Percentiles rank a stretch among this genome's conserved stretches.
These are phyloP conservation scores for Neurospora tetrasperma DNA, from an alignment of 495 filamentous ascomycete genomes.

Conservation along the genomic window DNA sequence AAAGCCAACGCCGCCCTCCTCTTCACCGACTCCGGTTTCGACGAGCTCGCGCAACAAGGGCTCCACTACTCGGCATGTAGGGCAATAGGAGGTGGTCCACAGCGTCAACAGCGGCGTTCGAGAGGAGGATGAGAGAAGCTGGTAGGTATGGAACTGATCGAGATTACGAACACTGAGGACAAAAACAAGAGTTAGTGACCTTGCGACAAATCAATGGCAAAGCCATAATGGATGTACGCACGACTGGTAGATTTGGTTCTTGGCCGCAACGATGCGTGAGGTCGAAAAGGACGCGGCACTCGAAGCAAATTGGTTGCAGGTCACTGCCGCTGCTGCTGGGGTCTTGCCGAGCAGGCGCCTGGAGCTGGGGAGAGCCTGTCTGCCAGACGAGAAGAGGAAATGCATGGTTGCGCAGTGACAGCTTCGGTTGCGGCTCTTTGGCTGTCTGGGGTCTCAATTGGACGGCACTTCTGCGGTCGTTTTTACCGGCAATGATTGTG, in stretches of 20 bases:
- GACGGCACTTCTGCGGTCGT: neutral
- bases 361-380: neutral
- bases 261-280: slow-evolving; percentile 15
- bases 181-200: neutral
- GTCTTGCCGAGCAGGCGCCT: slow-evolving; percentile 1
- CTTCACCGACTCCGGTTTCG: slow-evolving; percentile 47
- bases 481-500: neutral
- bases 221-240: slow-evolving; percentile 18
- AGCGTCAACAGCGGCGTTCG: slow-evolving; percentile 54
- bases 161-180: slow-evolving; percentile 44
- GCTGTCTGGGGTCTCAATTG: neutral
- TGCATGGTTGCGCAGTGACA: neutral
- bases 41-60: slow-evolving; percentile 45
- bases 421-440: neutral
- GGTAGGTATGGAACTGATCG: slow-evolving; percentile 51
- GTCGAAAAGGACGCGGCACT: slow-evolving; percentile 18
- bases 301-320: slow-evolving; percentile 1
- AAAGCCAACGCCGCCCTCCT: slow-evolving; percentile 48
- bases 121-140: slow-evolving; percentile 46
- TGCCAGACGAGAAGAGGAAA: neutral
- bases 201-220: neutral
- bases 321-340: neutral
- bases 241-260: slow-evolving; percentile 39
- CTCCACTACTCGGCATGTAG: slow-evolving; percentile 44
- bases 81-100: slow-evolving; percentile 60